Conservation (phyloP, 306 rosid genomes). For the Argentina anserina region DNA sequence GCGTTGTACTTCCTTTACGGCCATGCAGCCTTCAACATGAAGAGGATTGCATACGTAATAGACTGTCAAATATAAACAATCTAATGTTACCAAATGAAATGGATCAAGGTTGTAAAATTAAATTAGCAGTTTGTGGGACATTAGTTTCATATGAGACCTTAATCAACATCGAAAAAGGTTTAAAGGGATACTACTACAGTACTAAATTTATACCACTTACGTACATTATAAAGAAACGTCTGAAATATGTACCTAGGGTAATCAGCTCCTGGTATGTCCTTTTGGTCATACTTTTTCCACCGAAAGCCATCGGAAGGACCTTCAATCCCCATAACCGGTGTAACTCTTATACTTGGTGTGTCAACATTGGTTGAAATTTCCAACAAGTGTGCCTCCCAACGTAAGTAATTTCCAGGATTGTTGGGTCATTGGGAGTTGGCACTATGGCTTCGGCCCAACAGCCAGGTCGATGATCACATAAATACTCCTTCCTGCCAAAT, state of each 20-base stretch:
- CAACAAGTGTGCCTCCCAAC: not conserved
- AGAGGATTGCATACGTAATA: slow-evolving; percentile 37
- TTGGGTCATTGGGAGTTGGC: not conserved
- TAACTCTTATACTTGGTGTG: slow-evolving; percentile 44
- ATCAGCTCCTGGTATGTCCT: slow-evolving; percentile 65
- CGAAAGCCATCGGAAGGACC: slow-evolving; percentile 78
- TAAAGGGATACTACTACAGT: no score
- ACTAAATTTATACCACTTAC: no score
- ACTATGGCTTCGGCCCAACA: not conserved
- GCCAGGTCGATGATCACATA: not conserved
- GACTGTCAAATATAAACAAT: slow-evolving; percentile 16
- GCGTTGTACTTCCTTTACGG: slow-evolving; percentile 35
- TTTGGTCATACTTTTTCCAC: slow-evolving; percentile 31
- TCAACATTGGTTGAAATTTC: slow-evolving; percentile 47
- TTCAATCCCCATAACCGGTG: slow-evolving; percentile 52
- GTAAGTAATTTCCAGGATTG: not conserved
- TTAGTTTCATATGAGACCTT: not conserved
- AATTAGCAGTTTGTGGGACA: not conserved
- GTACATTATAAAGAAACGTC: not conserved
- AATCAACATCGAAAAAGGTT: not conserved
- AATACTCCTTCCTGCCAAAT: not conserved
- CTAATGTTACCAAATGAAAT: not conserved
- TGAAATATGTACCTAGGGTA: slow-evolving; percentile 49
- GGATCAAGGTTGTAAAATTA: not conserved
- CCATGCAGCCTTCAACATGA: slow-evolving; percentile 26